A percentile compares a stretch with the other conserved stretches of the same genome.
phyloP scores from a whole-genome alignment of 129 eudicot species.

The Solidago caesia region DNA sequence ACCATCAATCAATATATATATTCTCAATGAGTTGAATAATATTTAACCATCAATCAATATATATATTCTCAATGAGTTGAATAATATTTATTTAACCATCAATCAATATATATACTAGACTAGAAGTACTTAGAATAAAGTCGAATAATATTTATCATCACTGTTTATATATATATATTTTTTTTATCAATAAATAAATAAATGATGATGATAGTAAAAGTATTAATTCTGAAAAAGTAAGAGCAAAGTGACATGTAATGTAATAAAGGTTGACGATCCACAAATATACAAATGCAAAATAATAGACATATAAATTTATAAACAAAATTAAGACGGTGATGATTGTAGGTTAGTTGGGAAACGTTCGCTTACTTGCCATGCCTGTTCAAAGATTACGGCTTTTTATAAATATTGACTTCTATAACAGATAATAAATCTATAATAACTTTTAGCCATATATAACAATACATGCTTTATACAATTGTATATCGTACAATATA shows the following conservation, averaged over 20 bases:
- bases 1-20: too few species aligned
- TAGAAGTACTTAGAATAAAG: too few species aligned
- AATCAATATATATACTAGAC: too few species aligned
- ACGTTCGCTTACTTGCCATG: slow-evolving; percentile 10
- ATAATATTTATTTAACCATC: too few species aligned
- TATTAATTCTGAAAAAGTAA: slow-evolving; percentile 10
- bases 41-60: too few species aligned
- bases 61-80: too few species aligned
- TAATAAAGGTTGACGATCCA: slow-evolving; percentile 18
- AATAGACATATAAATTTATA: background rate
- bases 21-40: too few species aligned
- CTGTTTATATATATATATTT: background rate
- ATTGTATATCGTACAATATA: too few species aligned
- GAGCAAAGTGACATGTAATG: slow-evolving; percentile 1
- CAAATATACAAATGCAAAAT: slow-evolving; percentile 9
- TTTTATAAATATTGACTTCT: slow-evolving; percentile 27
- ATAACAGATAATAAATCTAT: background rate
- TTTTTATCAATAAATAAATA: background rate
- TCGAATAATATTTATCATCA: too few species aligned
- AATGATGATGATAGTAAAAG: background rate
- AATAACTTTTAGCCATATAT: too few species aligned
- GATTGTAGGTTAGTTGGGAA: slow-evolving; percentile 14
- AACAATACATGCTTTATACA: too few species aligned
- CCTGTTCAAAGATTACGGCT: slow-evolving; percentile 40
- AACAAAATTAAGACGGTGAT: slow-evolving; percentile 25